Percentiles rank a stretch among this genome's conserved stretches.
These are phyloP conservation scores for Citrullus mucosospermus DNA, from an alignment of 306 rosid species.

Conservation along the genomic window DNA sequence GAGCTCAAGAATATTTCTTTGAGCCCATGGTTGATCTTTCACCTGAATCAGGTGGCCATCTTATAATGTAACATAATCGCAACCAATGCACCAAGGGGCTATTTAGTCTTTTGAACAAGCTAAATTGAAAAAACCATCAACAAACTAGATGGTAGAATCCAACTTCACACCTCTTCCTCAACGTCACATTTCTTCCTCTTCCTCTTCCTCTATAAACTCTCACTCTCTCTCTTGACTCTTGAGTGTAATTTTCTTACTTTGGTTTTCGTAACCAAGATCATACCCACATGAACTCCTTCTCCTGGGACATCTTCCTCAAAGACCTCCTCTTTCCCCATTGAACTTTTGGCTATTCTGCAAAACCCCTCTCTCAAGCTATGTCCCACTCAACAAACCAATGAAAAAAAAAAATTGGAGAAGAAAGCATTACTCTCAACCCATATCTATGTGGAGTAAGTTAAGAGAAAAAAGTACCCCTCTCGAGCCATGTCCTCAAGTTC, in stretches of 20 bases:
- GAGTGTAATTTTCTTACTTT: background rate
- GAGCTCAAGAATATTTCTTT: background rate
- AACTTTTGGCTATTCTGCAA: background rate
- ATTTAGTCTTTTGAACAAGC: background rate
- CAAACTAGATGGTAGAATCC: background rate
- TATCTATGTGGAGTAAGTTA: background rate
- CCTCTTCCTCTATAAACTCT: background rate
- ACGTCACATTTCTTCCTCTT: background rate
- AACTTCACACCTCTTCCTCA: background rate
- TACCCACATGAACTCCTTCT: background rate
- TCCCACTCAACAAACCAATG: background rate
- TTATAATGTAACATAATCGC: background rate
- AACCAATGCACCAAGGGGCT: background rate
- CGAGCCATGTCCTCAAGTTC: background rate
- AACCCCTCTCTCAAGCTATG: background rate
- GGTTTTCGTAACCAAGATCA: background rate
- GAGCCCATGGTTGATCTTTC: background rate
- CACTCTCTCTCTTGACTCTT: background rate
- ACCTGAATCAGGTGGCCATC: background rate
- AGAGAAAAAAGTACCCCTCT: background rate
- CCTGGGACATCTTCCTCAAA: background rate
- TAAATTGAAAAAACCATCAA: background rate
- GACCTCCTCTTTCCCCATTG: background rate
- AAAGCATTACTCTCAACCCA: background rate
- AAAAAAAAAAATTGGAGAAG: background rate